These are phyloP conservation scores for Bidens hawaiensis DNA, from an alignment of 140 eudicot species.

Conservation along the genomic window DNA sequence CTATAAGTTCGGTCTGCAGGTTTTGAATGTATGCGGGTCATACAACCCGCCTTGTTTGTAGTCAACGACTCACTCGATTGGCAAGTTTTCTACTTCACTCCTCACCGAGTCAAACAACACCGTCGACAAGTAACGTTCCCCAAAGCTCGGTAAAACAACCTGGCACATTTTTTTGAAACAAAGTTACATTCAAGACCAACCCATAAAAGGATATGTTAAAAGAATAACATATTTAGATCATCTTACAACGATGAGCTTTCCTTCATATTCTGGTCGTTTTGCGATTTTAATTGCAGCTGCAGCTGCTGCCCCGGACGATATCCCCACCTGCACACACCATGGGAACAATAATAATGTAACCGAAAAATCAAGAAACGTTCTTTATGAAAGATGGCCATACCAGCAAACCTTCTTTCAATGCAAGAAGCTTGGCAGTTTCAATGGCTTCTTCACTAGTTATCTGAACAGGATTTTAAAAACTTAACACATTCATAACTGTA, in stretches of 20 bases:
- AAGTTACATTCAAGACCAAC: constrained; percentile 6
- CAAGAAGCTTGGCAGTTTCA: no score
- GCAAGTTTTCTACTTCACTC: constrained; percentile 45
- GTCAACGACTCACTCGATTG: constrained; percentile 25
- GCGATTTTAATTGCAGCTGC: constrained; percentile 74
- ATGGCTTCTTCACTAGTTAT: constrained; percentile 74
- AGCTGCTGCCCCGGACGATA: constrained; percentile 77
- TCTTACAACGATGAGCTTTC: no score
- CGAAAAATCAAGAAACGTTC: no score
- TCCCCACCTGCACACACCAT: constrained; percentile 42
- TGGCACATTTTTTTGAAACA: constrained; percentile 14
- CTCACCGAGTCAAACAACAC: constrained; percentile 56
- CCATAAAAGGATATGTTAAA: no score
- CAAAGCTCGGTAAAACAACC: constrained; percentile 63
- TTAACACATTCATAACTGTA: neutral
- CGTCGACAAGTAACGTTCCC: constrained; percentile 73
- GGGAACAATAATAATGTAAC: constrained; percentile 39
- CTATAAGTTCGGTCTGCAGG: no score
- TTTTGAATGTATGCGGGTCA: no score
- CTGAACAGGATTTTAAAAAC: constrained; percentile 22
- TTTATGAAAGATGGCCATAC: no score
- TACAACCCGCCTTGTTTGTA: no score
- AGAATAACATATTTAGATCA: no score
- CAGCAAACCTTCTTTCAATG: no score
- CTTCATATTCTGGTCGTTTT: no score